Conservation (phyloP, 139 green algal species). For the Ostreobium quekettii region DNA sequence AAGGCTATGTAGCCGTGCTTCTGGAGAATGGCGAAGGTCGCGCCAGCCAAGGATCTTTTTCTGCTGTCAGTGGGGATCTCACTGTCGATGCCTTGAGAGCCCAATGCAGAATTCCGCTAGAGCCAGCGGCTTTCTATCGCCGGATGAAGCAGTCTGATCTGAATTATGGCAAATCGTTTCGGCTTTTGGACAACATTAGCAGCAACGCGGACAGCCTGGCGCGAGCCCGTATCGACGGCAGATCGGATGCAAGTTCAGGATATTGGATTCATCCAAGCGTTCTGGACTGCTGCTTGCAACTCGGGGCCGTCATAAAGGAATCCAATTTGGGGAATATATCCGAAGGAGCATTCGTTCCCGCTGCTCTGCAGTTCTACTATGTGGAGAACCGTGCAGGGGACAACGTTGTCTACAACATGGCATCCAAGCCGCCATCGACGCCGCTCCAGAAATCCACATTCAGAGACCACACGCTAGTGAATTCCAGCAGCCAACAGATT, state of each 20-base stretch:
- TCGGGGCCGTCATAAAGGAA: constrained; percentile 44
- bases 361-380: constrained; percentile 24
- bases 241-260: not conserved
- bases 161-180: too few relatives aligned
- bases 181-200: too few relatives aligned
- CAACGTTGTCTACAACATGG: too few relatives aligned
- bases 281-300: constrained; percentile 42
- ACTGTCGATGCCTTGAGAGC: constrained; percentile 35
- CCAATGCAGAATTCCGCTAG: constrained; percentile 23
- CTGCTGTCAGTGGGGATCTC: not conserved
- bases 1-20: too few relatives aligned
- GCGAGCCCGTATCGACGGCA: too few relatives aligned
- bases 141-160: constrained; percentile 40
- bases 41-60: too few relatives aligned
- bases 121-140: constrained; percentile 30
- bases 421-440: too few relatives aligned
- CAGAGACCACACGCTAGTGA: constrained; percentile 25
- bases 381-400: too few relatives aligned
- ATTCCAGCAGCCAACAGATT: not conserved
- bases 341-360: constrained; percentile 38
- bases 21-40: too few relatives aligned
- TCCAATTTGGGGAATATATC: not conserved
- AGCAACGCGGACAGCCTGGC: too few relatives aligned
- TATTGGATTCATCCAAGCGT: constrained; percentile 34
- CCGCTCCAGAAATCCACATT: constrained; percentile 27